Evolutionary conservation across 176 grass and related monocot species (phyloP).

Genomic region (Avena sativa): DNA sequence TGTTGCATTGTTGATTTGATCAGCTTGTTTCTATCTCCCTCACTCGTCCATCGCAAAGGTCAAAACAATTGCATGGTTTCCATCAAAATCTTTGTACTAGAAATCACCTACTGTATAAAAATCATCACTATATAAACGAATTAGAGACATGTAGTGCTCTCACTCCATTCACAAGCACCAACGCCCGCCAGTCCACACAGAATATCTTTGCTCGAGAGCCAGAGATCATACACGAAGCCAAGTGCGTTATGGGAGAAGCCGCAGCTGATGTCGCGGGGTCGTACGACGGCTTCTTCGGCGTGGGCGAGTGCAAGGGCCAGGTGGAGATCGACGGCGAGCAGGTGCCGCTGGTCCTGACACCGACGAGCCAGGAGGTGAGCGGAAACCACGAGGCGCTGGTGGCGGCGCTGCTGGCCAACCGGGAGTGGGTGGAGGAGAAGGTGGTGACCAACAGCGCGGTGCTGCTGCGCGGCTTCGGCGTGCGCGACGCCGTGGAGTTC

Average conservation of each 20-base stretch:
- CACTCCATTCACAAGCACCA: neutral
- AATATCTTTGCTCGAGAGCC: neutral
- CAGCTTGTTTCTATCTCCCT: neutral
- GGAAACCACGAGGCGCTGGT: slow-evolving; percentile 47
- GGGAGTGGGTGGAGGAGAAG: slow-evolving; percentile 61
- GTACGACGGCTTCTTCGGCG: slow-evolving; percentile 37
- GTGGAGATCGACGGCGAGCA: slow-evolving; percentile 64
- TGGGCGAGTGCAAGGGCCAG: slow-evolving; percentile 66
- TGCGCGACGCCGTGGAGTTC: slow-evolving; percentile 56
- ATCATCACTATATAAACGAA: neutral
- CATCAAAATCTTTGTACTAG: neutral
- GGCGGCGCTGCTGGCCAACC: slow-evolving; percentile 34
- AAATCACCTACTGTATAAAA: neutral
- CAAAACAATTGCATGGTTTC: slow-evolving; percentile 40
- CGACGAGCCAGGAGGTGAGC: neutral
- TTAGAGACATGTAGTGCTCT: neutral
- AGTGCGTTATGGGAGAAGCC: neutral
- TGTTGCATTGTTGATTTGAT: neutral
- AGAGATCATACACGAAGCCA: neutral
- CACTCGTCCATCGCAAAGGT: neutral
- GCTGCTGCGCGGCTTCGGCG: slow-evolving; percentile 59
- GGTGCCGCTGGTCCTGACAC: slow-evolving; percentile 51
- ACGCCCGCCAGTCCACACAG: no score
- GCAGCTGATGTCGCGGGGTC: neutral
- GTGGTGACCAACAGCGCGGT: slow-evolving; percentile 49